phyloP scores from a whole-genome alignment of 2,329 filamentous ascomycete species.

The Davidsoniella eucalypti region DNA sequence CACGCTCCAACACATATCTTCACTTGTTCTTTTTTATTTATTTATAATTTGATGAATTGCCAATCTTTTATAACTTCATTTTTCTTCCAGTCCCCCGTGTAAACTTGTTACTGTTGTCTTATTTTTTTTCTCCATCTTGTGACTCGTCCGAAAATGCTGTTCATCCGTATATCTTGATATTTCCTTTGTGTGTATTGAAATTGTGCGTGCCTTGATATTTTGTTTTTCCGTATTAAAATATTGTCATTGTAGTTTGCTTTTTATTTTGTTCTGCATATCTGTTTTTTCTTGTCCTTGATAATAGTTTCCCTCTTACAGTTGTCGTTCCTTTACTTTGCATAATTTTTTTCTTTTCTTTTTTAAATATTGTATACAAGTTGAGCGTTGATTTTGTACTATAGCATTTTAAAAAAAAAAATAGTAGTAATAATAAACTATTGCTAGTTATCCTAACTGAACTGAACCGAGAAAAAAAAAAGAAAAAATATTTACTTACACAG shows the following conservation, averaged over 20 bases:
- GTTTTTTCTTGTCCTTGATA: not conserved
- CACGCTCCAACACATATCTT: not conserved
- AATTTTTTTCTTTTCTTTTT: too few relatives aligned
- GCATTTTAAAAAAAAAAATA: too few relatives aligned
- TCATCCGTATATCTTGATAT: too few relatives aligned
- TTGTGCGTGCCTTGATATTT: too few relatives aligned
- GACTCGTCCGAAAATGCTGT: too few relatives aligned
- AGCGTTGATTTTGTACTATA: too few relatives aligned
- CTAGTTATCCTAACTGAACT: too few relatives aligned
- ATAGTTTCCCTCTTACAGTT: not conserved
- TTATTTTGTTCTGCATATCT: not conserved
- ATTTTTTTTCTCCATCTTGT: not conserved
- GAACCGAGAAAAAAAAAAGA: too few relatives aligned
- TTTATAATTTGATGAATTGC: not conserved
- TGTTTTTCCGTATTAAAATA: not conserved
- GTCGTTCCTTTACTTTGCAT: not conserved
- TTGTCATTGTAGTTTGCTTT: not conserved
- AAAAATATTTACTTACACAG: too few relatives aligned
- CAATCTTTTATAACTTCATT: not conserved
- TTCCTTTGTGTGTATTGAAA: too few relatives aligned
- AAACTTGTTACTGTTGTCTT: not conserved
- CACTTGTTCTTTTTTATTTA: not conserved
- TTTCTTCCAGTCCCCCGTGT: too few relatives aligned
- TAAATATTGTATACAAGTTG: not conserved
- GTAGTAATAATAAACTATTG: too few relatives aligned